Percentiles rank a stretch among this genome's conserved stretches.
Conservation (phyloP, 2,329 filamentous ascomycete genomes). For the Phialophora chinensis region DNA sequence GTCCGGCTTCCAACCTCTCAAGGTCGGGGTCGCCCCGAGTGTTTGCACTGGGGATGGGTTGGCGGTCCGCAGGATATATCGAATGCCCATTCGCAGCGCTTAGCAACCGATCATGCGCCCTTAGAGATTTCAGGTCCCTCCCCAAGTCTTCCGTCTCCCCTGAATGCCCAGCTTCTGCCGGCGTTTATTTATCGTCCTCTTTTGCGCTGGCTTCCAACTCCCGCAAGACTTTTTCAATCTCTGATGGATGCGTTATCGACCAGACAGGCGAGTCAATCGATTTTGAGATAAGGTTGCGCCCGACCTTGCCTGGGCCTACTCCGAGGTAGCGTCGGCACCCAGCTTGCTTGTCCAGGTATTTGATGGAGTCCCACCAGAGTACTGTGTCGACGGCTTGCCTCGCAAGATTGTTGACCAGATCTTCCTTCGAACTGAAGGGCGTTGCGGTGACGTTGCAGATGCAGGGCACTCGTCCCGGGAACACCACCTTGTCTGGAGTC, state of each 20-base stretch:
- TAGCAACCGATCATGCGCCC: not conserved
- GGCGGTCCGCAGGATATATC: not conserved
- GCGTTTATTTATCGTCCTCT: constrained; percentile 23
- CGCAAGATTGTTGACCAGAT: constrained; percentile 79
- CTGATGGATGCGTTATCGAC: constrained; percentile 82
- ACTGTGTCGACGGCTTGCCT: constrained; percentile 90
- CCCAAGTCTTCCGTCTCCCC: not conserved
- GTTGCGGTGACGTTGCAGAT: constrained; percentile 84
- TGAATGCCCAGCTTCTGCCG: not conserved
- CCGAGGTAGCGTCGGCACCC: constrained; percentile 86
- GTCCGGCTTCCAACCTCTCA: not conserved
- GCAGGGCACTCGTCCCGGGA: constrained; percentile 76
- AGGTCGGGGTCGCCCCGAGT: not conserved
- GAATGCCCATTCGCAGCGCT: not conserved
- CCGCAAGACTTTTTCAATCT: constrained; percentile 61
- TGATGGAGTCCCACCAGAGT: constrained; percentile 91
- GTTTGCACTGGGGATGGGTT: not conserved
- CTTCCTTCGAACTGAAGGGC: constrained; percentile 74
- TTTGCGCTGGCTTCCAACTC: constrained; percentile 34
- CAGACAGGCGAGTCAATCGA: constrained; percentile 94
- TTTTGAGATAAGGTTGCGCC: constrained; percentile 89
- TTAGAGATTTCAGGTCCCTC: not conserved
- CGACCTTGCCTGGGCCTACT: constrained; percentile 91
- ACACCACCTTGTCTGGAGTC: constrained; percentile 68
- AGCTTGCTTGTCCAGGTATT: constrained; percentile 82